phyloP scores from a whole-genome alignment of 257 asterid genomes.

The Rauvolfia tetraphylla region DNA sequence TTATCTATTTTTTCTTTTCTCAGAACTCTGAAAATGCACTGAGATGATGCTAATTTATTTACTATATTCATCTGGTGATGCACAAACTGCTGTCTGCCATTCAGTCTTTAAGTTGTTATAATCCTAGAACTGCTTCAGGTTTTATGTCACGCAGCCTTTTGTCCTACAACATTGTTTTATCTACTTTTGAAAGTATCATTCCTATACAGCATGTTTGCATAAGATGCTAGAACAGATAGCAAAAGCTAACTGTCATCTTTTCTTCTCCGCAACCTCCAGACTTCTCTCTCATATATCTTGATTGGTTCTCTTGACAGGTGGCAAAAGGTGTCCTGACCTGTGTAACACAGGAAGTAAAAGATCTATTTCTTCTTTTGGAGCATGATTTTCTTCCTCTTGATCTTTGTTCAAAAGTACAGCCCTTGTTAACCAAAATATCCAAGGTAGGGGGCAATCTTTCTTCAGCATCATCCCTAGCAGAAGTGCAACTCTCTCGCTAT shows the following conservation, averaged over 20 bases:
- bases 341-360: slow-evolving; percentile 86
- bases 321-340: slow-evolving; percentile 83
- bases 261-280: slow-evolving; percentile 1
- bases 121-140: neutral
- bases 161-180: neutral
- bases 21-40: neutral
- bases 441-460: slow-evolving; percentile 71
- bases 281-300: neutral
- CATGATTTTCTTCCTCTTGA: slow-evolving; percentile 74
- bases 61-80: neutral
- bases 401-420: slow-evolving; percentile 65
- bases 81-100: neutral
- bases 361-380: slow-evolving; percentile 64
- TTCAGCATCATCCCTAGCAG: slow-evolving; percentile 77
- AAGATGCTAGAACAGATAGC: neutral
- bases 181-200: neutral
- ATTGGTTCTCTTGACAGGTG: slow-evolving; percentile 37
- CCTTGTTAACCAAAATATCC: slow-evolving; percentile 56
- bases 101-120: neutral
- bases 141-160: neutral
- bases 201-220: neutral
- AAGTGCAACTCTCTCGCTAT: slow-evolving; percentile 60
- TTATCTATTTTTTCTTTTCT: neutral
- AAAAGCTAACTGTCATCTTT: neutral
- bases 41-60: neutral